These are phyloP conservation scores for Chenopodium suecicum DNA, from an alignment of 148 eudicot species.

Conservation along the genomic window DNA sequence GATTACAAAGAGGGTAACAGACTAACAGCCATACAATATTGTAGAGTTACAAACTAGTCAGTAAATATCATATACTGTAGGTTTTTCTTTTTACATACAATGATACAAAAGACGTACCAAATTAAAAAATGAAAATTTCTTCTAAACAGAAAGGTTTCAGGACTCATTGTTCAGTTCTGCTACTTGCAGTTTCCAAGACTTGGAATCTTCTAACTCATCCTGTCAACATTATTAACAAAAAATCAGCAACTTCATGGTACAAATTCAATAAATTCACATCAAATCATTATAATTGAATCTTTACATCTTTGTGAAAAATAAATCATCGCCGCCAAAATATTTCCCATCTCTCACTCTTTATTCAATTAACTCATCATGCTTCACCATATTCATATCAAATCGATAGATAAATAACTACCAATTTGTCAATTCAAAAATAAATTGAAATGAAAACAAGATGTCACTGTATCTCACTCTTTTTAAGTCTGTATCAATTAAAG, in stretches of 20 bases:
- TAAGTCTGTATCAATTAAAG: neutral
- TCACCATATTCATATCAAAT: neutral
- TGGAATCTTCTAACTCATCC: slow-evolving; percentile 84
- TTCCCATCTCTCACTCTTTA: neutral
- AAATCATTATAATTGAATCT: neutral
- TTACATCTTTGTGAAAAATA: neutral
- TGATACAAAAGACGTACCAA: neutral
- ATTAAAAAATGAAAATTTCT: neutral
- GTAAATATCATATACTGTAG: neutral
- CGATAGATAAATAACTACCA: neutral
- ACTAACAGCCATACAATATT: too few relatives aligned
- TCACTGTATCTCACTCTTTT: neutral
- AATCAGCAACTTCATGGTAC: slow-evolving; percentile 3
- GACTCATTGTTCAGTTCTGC: slow-evolving; percentile 43
- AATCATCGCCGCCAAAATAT: neutral
- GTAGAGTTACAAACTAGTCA: neutral
- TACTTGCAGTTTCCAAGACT: slow-evolving; percentile 69
- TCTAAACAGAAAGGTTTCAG: neutral
- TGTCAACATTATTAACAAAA: slow-evolving; percentile 29
- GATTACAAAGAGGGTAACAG: too few relatives aligned
- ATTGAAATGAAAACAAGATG: neutral
- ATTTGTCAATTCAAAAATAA: too few relatives aligned
- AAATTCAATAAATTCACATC: neutral
- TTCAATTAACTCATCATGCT: neutral
- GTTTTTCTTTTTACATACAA: too few relatives aligned